A percentile compares a stretch with the other conserved stretches of the same genome.
Evolutionary conservation across 1,284 basidiomycete species (phyloP).

Genomic region (Ganoderma leucocontextum): DNA sequence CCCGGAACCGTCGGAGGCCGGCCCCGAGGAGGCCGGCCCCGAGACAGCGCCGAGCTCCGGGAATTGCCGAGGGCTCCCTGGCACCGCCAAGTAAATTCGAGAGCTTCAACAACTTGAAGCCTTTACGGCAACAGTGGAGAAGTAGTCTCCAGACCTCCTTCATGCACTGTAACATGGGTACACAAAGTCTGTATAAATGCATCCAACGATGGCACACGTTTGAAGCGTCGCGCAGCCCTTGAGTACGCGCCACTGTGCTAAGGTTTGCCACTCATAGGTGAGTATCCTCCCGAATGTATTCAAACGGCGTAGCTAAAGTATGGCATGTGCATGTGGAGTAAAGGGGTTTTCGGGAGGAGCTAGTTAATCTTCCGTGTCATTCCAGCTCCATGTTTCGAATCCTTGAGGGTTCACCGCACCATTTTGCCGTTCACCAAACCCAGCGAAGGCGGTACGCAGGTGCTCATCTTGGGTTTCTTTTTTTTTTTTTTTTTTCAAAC

Average conservation of each 20-base stretch:
- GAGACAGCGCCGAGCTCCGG: background rate
- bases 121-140: background rate
- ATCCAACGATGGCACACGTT: too few species aligned
- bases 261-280: background rate
- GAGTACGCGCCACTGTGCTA: background rate
- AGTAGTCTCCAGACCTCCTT: background rate
- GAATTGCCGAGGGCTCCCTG: background rate
- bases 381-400: background rate
- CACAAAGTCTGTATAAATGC: background rate
- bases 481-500: background rate
- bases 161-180: background rate
- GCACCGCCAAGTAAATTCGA: background rate
- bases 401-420: background rate
- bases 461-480: background rate
- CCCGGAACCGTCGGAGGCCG: background rate
- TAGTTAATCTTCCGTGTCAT: background rate
- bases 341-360: background rate
- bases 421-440: background rate
- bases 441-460: background rate
- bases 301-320: background rate
- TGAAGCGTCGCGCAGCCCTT: background rate
- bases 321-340: background rate
- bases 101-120: background rate
- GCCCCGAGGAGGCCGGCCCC: background rate
- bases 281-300: background rate